A percentile compares a stretch with the other conserved stretches of the same genome.
These are phyloP conservation scores for Lolium perenne DNA, from an alignment of 176 grass and related monocot species.

Conservation along the genomic window DNA sequence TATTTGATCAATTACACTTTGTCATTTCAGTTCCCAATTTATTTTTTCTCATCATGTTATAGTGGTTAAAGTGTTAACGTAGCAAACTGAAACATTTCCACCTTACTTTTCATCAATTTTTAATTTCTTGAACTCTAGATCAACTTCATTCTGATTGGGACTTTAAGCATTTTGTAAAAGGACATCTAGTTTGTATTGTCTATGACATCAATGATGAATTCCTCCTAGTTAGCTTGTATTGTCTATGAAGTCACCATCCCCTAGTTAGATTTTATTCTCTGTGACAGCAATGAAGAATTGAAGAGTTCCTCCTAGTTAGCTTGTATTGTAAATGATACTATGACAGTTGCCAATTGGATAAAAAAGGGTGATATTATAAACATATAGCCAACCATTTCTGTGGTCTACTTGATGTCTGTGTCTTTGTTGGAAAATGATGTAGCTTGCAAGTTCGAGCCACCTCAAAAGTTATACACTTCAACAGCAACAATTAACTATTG, in stretches of 20 bases:
- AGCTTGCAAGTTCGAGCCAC: background rate
- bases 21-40: conserved; percentile 3
- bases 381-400: background rate
- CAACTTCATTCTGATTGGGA: background rate
- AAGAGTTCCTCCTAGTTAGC: no score
- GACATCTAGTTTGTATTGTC: background rate
- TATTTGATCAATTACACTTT: background rate
- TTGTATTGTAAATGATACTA: no score
- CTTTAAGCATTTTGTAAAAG: background rate
- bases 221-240: no score
- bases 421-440: conserved; percentile 29
- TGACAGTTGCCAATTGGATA: background rate
- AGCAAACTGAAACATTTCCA: background rate
- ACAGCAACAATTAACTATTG: conserved; percentile 1
- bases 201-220: background rate
- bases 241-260: no score
- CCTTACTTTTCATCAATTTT: background rate
- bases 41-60: background rate
- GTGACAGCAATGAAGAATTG: no score
- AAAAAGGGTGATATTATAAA: background rate
- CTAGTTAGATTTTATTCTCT: no score
- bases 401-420: background rate
- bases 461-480: background rate
- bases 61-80: background rate
- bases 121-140: background rate